Base-by-base conservation (phyloP, 2,329 filamentous ascomycete genomes). In the Helotiales sp. region DNA sequence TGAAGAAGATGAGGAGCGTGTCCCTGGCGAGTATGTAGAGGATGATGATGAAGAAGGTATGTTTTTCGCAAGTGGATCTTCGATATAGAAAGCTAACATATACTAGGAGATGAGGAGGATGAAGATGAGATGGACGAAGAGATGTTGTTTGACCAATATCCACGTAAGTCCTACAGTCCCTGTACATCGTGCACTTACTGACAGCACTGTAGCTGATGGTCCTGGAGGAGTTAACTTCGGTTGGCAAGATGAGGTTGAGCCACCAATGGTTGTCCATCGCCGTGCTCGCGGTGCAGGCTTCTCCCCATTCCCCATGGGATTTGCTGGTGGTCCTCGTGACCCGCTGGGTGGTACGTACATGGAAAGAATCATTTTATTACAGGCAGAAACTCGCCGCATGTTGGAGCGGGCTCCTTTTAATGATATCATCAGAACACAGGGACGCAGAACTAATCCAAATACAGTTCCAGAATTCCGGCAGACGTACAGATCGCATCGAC, bases 81-180 rank as follows among this genome's bases (percentile, higher is more conserved):
- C 4, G 15, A 52, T 7, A 6, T n/a, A 15, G 20, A 22, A 76
- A 70, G 77, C 72, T 77, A 60, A 74, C 10, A n/a, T 24, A 26
- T 11, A 6, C 34, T 28, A 45, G 43, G 32, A 34, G 92, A 93
- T 55, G 89, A 91, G 20, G 90, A 91, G 47, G 89, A 90, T 50
- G 87, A 90, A 24, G 87, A 88, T 32, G 87, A 88, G 17, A 85
- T 91, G 72, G 89, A 89, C 52, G 91, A 88, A 22, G 86, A 89
- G 63, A 88, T 88, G 73, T 81, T 86, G 66, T 89, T 87, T 68
- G 86, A 88, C 67, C 85, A 87, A 26, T 87, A 85, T 77, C 82
- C 85, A 66, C 81, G 85, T 87, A 81, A 79, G 84, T 82, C 26
- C 20, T 11, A 8, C 8, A 20, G 0, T 34, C 6, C 1, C 22